Conservation (phyloP, 495 filamentous ascomycete species). For the Penicillium malachiteum region DNA sequence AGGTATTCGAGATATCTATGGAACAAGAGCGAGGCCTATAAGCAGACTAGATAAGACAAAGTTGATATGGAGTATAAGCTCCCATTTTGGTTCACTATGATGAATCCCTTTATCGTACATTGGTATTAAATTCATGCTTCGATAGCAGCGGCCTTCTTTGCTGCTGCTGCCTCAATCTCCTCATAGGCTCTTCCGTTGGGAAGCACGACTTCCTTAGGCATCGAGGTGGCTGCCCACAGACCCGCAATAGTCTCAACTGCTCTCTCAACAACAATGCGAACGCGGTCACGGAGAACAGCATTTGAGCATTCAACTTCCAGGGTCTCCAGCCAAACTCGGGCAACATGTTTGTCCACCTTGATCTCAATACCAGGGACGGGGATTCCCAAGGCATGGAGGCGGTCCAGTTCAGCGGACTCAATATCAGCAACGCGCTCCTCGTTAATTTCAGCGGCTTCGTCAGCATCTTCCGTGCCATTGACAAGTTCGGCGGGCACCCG, state of each 20-base stretch:
- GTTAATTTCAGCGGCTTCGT: constrained; percentile 31
- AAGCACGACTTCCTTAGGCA: constrained; percentile 17
- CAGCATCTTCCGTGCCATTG: constrained; percentile 32
- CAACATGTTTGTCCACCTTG: constrained; percentile 82
- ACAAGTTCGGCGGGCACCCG: constrained; percentile 47
- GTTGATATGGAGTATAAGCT: no score
- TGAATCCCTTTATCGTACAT: constrained; percentile 24
- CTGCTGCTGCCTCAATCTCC: constrained; percentile 13
- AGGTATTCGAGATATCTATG: no score
- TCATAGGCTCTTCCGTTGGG: constrained; percentile 20
- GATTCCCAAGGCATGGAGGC: constrained; percentile 77
- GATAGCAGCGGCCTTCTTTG: constrained; percentile 23
- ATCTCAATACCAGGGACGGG: constrained; percentile 87
- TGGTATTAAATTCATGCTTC: constrained; percentile 27
- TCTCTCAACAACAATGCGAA: constrained; percentile 85
- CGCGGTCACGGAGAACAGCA: constrained; percentile 70
- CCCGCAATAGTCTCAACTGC: constrained; percentile 88
- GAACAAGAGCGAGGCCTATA: no score
- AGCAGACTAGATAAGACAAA: no score
- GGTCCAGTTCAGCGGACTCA: constrained; percentile 58
- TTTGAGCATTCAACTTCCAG: constrained; percentile 84
- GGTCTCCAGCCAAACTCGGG: constrained; percentile 86
- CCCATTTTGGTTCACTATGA: no score
- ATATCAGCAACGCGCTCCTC: constrained; percentile 53
- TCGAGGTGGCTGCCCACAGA: constrained; percentile 53